Conservation (phyloP, 257 asterid genomes). For the Primulina huaijiensis region DNA sequence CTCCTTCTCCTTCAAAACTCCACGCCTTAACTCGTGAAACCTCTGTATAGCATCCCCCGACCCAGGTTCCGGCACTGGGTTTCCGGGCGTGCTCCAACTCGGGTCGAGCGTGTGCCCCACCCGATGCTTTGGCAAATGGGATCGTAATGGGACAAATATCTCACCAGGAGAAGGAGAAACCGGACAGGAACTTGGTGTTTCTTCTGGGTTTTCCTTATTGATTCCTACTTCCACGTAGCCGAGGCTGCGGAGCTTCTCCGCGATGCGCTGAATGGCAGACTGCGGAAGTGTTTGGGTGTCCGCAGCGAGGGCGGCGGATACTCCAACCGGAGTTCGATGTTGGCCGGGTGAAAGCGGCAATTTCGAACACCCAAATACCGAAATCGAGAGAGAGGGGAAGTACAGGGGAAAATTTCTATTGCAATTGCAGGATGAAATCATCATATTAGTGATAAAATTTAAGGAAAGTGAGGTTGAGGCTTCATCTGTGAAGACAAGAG, state of each 20-base stretch:
- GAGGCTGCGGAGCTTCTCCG: slow-evolving; percentile 86
- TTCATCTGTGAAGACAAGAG: background rate
- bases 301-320: slow-evolving; percentile 34
- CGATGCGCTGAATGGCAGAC: slow-evolving; percentile 73
- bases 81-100: slow-evolving; percentile 95
- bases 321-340: slow-evolving; percentile 30
- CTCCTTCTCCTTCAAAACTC: slow-evolving; percentile 56
- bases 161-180: slow-evolving; percentile 62
- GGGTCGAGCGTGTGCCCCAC: slow-evolving; percentile 93
- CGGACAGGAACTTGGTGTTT: slow-evolving; percentile 16
- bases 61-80: slow-evolving; percentile 80
- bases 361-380: slow-evolving; percentile 21
- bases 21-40: slow-evolving; percentile 55
- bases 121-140: slow-evolving; percentile 63
- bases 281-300: slow-evolving; percentile 47
- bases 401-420: slow-evolving; percentile 34
- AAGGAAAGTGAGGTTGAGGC: background rate
- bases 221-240: slow-evolving; percentile 64
- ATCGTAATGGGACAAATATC: slow-evolving; percentile 75
- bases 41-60: slow-evolving; percentile 64
- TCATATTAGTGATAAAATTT: slow-evolving; percentile 14
- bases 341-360: slow-evolving; percentile 30
- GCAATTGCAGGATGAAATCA: slow-evolving; percentile 40
- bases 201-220: slow-evolving; percentile 28
- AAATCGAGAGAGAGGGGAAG: slow-evolving; percentile 27